Evolutionary conservation across 352 stramenopile species (phyloP), one percentile per base, ranked within the genome.

Genomic region (Phytophthora hibernalis): DNA sequence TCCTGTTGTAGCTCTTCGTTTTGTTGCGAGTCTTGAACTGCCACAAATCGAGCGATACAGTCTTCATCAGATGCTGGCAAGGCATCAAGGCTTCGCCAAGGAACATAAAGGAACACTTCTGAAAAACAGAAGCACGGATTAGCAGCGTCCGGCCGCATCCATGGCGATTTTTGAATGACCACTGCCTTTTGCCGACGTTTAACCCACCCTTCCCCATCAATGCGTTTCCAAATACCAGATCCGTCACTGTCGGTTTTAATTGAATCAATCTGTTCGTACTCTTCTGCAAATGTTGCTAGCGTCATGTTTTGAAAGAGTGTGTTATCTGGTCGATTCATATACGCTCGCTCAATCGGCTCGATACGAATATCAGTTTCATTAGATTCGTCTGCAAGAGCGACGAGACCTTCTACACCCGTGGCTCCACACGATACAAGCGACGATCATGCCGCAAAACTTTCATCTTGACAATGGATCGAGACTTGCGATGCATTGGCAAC

Each of bases 231-330:
- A 7, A 18, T 21, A 26, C 28, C 12, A 18, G 40, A n/a, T n/a
- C n/a, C n/a, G n/a, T n/a, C 28, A 48, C 40, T 48, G 15, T 48
- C 40, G 1, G 40, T 48, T 28, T 48, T 48, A n/a, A 11, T 26
- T 48, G 1, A 28, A 18, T n/a, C 15, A 26, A 28, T 42, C 47
- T 40, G 42, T 6, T 42, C 35, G 12, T 43, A 42, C 35, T 35
- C 12, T 37, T 68, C 60, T 2, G 43, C 42, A 11, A 67, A 67
- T 1, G 59, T 44, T 35, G 42, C 59, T 20, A 61, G 51, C n/a
- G 40, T 52, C 60, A 57, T 61, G 0, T 2, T 21, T 16, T 61
- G 21, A 20, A 68, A 68, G 21, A 40, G 13, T 18, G 38, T 11
- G 7, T 44, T 15, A 0, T 5, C 18, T 4, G 48, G 30, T 2